phyloP scores from a whole-genome alignment of 2,329 filamentous ascomycete species.

The Fusarium torreyae region DNA sequence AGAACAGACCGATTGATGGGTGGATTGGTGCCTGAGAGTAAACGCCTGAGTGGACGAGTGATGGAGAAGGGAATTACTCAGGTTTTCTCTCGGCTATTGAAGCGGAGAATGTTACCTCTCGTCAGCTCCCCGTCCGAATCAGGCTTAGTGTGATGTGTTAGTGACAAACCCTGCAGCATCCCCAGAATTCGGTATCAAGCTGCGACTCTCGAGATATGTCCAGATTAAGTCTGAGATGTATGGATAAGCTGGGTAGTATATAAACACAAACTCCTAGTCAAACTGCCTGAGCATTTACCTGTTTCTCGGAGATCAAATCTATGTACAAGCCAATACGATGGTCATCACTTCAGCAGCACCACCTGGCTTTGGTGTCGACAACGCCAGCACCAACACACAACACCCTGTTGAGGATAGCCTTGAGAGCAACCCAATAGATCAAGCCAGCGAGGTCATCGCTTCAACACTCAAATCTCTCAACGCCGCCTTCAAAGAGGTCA shows the following conservation, averaged over 20 bases:
- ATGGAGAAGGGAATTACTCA: background rate
- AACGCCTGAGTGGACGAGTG: background rate
- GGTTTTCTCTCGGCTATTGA: background rate
- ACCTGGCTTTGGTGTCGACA: too few species aligned
- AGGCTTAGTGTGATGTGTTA: background rate
- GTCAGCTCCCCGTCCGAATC: conserved; percentile 1
- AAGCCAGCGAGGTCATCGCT: background rate
- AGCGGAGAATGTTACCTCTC: background rate
- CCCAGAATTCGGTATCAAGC: background rate
- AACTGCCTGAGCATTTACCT: rapidly evolving
- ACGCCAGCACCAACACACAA: background rate
- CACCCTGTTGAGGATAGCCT: background rate
- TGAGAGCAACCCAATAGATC: background rate
- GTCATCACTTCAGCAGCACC: background rate
- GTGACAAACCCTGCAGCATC: background rate
- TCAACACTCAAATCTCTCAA: background rate
- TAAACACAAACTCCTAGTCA: background rate
- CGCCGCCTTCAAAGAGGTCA: background rate
- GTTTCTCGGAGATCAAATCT: background rate
- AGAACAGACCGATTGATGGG: background rate
- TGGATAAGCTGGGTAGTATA: background rate
- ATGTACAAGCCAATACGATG: background rate
- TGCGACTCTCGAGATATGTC: background rate
- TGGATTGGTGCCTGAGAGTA: too few species aligned
- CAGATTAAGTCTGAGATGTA: background rate